phyloP scores from a whole-genome alignment of 345 rosid species.

The Hypericum perforatum region DNA sequence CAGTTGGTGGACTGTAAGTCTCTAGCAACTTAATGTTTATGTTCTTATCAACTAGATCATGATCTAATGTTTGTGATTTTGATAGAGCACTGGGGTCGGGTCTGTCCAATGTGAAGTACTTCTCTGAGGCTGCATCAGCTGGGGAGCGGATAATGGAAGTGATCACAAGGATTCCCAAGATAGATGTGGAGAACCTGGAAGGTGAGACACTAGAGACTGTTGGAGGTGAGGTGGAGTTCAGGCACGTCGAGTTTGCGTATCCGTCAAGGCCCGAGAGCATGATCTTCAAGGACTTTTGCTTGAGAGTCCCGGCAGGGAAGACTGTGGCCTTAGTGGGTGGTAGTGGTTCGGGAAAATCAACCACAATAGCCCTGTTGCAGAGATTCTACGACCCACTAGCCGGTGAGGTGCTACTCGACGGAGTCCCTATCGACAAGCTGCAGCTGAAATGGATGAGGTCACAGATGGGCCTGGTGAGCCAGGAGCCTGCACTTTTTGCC shows the following conservation, averaged over 20 bases:
- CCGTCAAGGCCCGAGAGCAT: conserved; percentile 63
- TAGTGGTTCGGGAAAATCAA: conserved; percentile 89
- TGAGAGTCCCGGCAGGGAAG: conserved; percentile 53
- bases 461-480: conserved; percentile 70
- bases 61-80: background rate
- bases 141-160: conserved; percentile 55
- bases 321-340: conserved; percentile 82
- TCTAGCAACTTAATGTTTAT: background rate
- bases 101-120: conserved; percentile 58
- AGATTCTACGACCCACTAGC: conserved; percentile 68
- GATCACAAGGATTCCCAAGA: conserved; percentile 59
- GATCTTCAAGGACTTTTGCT: conserved; percentile 45
- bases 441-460: conserved; percentile 82
- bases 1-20: conserved; percentile 71
- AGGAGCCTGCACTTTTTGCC: conserved; percentile 67
- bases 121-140: conserved; percentile 56
- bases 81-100: conserved; percentile 57
- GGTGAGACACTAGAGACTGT: conserved; percentile 39
- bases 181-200: conserved; percentile 46
- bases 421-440: conserved; percentile 39
- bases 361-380: conserved; percentile 64
- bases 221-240: conserved; percentile 58
- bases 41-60: too few relatives aligned
- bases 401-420: conserved; percentile 67
- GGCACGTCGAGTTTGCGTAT: conserved; percentile 51